phyloP scores from a whole-genome alignment of 805 yeast genomes.

The Kazachstania martiniae region DNA sequence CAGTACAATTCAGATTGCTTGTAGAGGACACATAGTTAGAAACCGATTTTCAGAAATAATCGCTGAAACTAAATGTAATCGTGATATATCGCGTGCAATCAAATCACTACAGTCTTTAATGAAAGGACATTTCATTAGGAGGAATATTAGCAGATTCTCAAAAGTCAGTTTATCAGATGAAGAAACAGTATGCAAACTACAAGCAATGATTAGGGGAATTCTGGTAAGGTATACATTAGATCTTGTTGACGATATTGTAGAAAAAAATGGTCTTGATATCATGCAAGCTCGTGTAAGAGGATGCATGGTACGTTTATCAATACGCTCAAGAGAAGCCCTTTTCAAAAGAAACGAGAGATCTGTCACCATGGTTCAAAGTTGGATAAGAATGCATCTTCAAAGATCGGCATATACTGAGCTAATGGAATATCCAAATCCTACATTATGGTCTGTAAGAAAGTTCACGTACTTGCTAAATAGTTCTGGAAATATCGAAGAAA shows the following conservation, averaged over 20 bases:
- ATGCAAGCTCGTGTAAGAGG: constrained; percentile 54
- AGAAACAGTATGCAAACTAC: constrained; percentile 26
- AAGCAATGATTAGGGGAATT: constrained; percentile 54
- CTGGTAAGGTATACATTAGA: constrained; percentile 48
- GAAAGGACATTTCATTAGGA: background rate
- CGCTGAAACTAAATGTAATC: no score
- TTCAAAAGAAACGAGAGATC: constrained; percentile 47
- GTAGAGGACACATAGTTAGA: constrained; percentile 31
- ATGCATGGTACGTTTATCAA: constrained; percentile 28
- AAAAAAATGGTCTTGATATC: constrained; percentile 30
- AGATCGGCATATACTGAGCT: constrained; percentile 66
- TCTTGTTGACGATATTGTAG: constrained; percentile 41
- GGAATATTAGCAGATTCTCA: background rate
- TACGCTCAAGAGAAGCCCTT: constrained; percentile 30
- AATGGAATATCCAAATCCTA: constrained; percentile 62
- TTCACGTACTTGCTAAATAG: constrained; percentile 70
- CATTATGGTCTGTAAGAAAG: constrained; percentile 60
- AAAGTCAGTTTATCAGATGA: no score
- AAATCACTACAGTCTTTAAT: background rate
- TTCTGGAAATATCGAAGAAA: constrained; percentile 61
- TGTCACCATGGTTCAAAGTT: constrained; percentile 65
- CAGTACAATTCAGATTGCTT: constrained; percentile 29
- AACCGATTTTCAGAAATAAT: no score
- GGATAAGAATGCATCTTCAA: constrained; percentile 54
- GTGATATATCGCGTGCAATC: no score